Evolutionary conservation across 129 eudicot species (phyloP).

Genomic region (Flaveria linearis): DNA sequence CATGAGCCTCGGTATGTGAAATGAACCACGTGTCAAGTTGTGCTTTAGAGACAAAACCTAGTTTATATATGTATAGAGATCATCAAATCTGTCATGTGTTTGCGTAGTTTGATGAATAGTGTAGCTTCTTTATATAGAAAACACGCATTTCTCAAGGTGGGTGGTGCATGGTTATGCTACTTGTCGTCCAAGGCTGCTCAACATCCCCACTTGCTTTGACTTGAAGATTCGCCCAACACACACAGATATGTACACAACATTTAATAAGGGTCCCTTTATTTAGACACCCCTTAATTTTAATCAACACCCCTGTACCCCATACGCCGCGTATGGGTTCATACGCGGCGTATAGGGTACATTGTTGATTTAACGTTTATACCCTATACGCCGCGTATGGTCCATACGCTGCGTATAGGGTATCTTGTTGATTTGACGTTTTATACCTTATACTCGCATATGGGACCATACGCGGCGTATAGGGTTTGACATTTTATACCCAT

Average conservation of each 20-base stretch:
- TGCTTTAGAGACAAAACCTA: constrained; percentile 26
- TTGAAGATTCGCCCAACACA: constrained; percentile 24
- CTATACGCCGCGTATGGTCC: no score
- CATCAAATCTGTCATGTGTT: constrained; percentile 29
- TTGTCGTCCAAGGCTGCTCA: constrained; percentile 34
- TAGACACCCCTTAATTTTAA: no score
- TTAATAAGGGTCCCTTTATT: no score
- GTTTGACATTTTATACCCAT: no score
- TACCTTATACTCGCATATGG: no score
- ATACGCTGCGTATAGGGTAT: no score
- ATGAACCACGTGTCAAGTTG: constrained; percentile 34
- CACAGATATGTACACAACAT: neutral
- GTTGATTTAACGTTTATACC: no score
- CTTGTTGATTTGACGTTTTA: no score
- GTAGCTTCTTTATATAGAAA: constrained; percentile 2
- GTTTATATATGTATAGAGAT: constrained; percentile 10
- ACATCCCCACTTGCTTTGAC: constrained; percentile 35
- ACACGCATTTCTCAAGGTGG: constrained; percentile 37
- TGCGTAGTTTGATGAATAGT: constrained; percentile 34
- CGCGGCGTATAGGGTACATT: no score
- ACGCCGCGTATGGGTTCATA: no score
- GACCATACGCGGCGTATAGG: no score
- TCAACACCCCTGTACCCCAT: no score
- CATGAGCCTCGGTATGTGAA: constrained; percentile 29
- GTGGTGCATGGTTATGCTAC: constrained; percentile 35